Evolutionary conservation across 129 eudicot genomes (phyloP).

Genomic region (Oenanthe sinensis): DNA sequence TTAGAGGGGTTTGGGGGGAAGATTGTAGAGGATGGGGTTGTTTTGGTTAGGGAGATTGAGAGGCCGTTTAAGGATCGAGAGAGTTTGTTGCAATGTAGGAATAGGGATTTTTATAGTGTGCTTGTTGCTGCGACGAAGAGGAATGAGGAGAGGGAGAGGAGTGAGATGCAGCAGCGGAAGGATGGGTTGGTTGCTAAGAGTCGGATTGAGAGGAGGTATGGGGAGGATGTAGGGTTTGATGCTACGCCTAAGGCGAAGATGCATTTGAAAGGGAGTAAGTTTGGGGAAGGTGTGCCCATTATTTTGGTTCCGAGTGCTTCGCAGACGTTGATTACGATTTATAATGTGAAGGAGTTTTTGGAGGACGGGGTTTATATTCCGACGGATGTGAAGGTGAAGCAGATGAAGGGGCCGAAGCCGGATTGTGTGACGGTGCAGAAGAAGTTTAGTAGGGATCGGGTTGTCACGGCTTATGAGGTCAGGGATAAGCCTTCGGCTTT

Average conservation of each 20-base stretch:
- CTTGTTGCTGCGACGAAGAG: conserved; percentile 47
- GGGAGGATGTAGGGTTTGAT: conserved; percentile 43
- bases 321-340: conserved; percentile 82
- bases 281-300: conserved; percentile 93
- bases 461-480: conserved; percentile 90
- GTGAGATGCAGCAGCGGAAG: conserved; percentile 65
- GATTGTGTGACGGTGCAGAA: conserved; percentile 96
- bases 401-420: conserved; percentile 82
- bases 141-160: conserved; percentile 67
- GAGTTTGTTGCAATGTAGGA: conserved; percentile 47
- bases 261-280: conserved; percentile 67
- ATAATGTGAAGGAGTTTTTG: conserved; percentile 94
- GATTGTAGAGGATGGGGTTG: conserved; percentile 34
- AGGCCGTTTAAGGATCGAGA: conserved; percentile 70
- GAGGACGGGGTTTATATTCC: conserved; percentile 97
- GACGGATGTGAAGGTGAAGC: conserved; percentile 86
- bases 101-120: conserved; percentile 62
- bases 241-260: conserved; percentile 41
- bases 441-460: conserved; percentile 90
- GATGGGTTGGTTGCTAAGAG: conserved; percentile 70
- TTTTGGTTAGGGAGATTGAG: conserved; percentile 42
- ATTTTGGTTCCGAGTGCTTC: conserved; percentile 92
- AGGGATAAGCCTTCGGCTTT: conserved; percentile 88
- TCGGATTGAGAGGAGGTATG: conserved; percentile 50
- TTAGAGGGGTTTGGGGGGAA: conserved; percentile 16